Percentiles rank a stretch among this genome's conserved stretches.
These are phyloP conservation scores for Fusarium falciforme DNA, from an alignment of 2,329 filamentous ascomycete species.

Conservation along the genomic window DNA sequence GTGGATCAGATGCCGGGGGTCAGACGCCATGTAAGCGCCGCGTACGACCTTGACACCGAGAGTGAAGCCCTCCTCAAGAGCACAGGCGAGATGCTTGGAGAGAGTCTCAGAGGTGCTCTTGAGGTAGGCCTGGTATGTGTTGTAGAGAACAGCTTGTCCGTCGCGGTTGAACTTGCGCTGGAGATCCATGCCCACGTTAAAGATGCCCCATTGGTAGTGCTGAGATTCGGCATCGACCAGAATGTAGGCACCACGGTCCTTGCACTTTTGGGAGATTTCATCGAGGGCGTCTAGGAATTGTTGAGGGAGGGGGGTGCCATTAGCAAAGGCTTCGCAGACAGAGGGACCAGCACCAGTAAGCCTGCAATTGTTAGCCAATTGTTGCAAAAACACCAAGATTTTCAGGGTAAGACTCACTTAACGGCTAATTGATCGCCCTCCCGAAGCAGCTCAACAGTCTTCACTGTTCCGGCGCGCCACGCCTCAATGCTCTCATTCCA, in stretches of 20 bases:
- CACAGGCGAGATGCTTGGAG: conserved; percentile 57
- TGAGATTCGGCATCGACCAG: conserved; percentile 61
- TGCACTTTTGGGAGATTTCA: conserved; percentile 53
- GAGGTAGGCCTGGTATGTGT: conserved; percentile 69
- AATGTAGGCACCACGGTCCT: conserved; percentile 54
- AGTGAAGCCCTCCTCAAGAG: conserved; percentile 59
- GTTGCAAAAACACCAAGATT: not conserved
- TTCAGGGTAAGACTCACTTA: conserved; percentile 46
- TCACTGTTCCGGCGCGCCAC: conserved; percentile 49
- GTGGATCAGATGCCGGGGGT: conserved; percentile 62
- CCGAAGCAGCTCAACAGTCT: conserved; percentile 47
- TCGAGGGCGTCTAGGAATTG: conserved; percentile 57
- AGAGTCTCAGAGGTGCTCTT: conserved; percentile 58
- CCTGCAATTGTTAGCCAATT: conserved; percentile 32
- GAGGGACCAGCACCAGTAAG: conserved; percentile 56
- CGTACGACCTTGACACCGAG: conserved; percentile 68
- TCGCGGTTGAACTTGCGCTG: conserved; percentile 55
- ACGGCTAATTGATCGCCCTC: conserved; percentile 52
- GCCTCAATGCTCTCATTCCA: conserved; percentile 51
- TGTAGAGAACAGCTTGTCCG: conserved; percentile 53
- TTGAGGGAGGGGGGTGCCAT: conserved; percentile 48
- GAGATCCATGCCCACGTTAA: conserved; percentile 47
- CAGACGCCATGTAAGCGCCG: conserved; percentile 65
- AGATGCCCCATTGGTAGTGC: conserved; percentile 55
- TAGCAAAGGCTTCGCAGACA: conserved; percentile 53